phyloP scores from a whole-genome alignment of 2,329 filamentous ascomycete genomes.

The Beauveria caledonica region DNA sequence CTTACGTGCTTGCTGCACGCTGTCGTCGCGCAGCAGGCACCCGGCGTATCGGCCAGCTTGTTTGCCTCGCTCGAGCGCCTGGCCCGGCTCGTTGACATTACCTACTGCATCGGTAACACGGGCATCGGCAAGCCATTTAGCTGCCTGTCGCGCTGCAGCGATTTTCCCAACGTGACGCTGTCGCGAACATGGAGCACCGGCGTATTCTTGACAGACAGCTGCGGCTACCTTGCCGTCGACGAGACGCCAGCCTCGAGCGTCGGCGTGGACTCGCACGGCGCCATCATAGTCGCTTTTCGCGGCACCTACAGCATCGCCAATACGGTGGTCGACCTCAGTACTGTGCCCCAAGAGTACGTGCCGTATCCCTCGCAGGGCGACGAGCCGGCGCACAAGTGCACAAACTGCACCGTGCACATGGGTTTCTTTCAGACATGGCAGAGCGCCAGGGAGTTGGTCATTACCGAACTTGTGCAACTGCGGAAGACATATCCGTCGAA shows the following conservation, averaged over 20 bases:
- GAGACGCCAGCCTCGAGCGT: conserved; percentile 34
- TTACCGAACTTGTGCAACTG: conserved; percentile 57
- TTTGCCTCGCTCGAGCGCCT: conserved; percentile 81
- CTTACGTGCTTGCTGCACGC: background rate
- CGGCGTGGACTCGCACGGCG: conserved; percentile 16
- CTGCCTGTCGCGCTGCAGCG: conserved; percentile 75
- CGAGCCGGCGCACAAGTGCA: conserved; percentile 47
- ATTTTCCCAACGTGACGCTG: conserved; percentile 74
- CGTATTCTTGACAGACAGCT: conserved; percentile 76
- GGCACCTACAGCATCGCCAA: conserved; percentile 93
- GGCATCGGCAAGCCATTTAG: conserved; percentile 77
- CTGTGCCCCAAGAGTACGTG: conserved; percentile 80
- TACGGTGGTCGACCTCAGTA: conserved; percentile 82
- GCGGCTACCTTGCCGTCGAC: conserved; percentile 88
- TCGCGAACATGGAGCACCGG: conserved; percentile 88
- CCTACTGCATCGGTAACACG: conserved; percentile 83
- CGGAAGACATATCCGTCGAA: conserved; percentile 59
- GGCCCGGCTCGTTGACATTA: conserved; percentile 85
- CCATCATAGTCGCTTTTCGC: conserved; percentile 79
- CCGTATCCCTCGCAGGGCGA: conserved; percentile 61
- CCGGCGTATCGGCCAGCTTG: conserved; percentile 49
- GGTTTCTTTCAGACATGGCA: conserved; percentile 85
- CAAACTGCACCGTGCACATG: conserved; percentile 84
- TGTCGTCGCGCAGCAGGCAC: background rate
- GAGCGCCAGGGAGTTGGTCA: conserved; percentile 59